phyloP scores from a whole-genome alignment of 2,329 filamentous ascomycete species.

The Celoporthe dispersa region DNA sequence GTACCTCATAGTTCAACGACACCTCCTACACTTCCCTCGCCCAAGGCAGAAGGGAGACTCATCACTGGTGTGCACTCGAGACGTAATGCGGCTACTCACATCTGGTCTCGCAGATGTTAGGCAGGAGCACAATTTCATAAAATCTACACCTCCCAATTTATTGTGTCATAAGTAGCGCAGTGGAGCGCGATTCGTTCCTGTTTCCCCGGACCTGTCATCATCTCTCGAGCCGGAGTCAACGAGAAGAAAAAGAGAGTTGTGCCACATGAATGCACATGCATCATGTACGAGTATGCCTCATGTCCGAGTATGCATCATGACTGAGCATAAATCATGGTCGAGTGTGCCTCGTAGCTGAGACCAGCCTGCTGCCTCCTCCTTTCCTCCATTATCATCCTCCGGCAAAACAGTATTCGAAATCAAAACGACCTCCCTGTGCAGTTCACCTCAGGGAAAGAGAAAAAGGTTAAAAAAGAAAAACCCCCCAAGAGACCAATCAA shows the following conservation, averaged over 20 bases:
- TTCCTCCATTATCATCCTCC: not conserved
- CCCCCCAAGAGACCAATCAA: not conserved
- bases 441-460: not conserved
- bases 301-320: not conserved
- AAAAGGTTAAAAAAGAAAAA: not conserved
- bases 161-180: conserved; percentile 16
- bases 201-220: not conserved
- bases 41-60: no score
- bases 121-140: not conserved
- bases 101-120: no score
- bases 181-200: not conserved
- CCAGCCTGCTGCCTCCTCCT: not conserved
- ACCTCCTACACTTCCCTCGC: not conserved
- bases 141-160: conserved; percentile 15
- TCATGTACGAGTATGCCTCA: not conserved
- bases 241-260: not conserved
- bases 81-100: no score
- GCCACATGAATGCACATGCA: not conserved
- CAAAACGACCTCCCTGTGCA: conserved; percentile 21
- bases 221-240: not conserved
- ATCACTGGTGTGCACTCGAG: no score
- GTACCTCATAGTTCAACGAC: not conserved
- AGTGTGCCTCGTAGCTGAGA: not conserved
- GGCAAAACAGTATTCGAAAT: conserved; percentile 1
- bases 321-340: not conserved